Base-by-base conservation (phyloP, 495 filamentous ascomycete species). In the Penicillium parvum region DNA sequence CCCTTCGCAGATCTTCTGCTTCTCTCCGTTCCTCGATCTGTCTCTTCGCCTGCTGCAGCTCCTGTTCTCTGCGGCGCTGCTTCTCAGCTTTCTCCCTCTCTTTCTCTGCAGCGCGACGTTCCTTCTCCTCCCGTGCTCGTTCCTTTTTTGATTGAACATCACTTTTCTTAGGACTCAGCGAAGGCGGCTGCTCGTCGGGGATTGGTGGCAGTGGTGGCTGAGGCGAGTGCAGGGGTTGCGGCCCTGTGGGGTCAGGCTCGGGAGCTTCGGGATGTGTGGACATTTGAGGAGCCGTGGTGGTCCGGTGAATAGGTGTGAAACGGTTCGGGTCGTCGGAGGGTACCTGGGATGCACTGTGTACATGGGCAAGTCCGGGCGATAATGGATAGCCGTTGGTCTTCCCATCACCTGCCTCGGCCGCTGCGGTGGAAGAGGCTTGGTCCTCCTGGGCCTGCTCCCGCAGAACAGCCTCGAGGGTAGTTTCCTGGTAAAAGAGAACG, bases 401-500 rank as follows among this genome's bases (percentile, higher is more conserved):
- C 12, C 69, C 62, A 8, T 81, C 82, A 40, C 77, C 74, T 25
- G 75, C 55, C 38, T 78, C 73, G 30, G 82, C 77, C 8, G 53
- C 40, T 3, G 42, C 55, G 1, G 49, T 30, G 7, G 53, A 28
- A 40, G 84, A 71, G 18, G 85, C 79, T 33, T 81, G 63, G 17
- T 84, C 83, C 60, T 96, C 90, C 17, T 83, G 83, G 34, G 84
- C 81, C 48, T 95, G 88, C 63, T 96, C 83, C 50, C 73, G 83
- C 49, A 84, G 75, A 33, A 97, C 81, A 36, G 86, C 89, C 61
- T 97, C 92, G 14, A 89, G 70, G 2, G 90, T 95, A 2, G 90
- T 96, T 62, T 98, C 91, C 58, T 96, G 92, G 58, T 98, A 98
- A 65, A 98, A 97, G 1, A 98, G 71, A 14, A 98, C 90, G 55